Evolutionary conservation across 1,284 basidiomycete species (phyloP), one percentile per base, ranked within the genome.

Genomic region (Boletus semigastroideus): DNA sequence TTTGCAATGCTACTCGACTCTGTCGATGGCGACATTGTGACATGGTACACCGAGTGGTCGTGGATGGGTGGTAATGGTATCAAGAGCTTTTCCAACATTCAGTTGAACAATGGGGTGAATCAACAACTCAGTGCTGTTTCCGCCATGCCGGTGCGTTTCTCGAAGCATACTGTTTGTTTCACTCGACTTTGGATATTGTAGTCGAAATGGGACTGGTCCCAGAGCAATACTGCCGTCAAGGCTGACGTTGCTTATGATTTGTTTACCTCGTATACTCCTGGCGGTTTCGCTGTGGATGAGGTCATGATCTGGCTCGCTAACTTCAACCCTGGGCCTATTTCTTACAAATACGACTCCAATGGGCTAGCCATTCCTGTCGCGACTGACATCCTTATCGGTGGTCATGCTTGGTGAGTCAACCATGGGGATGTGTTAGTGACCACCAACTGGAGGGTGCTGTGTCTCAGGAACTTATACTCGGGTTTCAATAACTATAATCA

Each of bases 261-360:
- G 4, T 86, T 85, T 71, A 84, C 83, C 0, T 77, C 83, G 6
- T 68, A 66, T 54, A 70, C 74, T 4, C 40, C 78, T 30, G 76
- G 77, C 4, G 83, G 83, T 20, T 69, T 72, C 17, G 74, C 77
- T 53, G 74, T 71, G 27, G 78, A 80, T 60, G 84, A 86, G 61
- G 78, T 86, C 56, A 86, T 86, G 84, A 71, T 86, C 51, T 86
- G 84, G 84, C 75, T 85, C 25, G 82, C 77, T 8, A 83, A 81
- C 65, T 75, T 71, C 70, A 79, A 80, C 57, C 77, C 82, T 16
- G 78, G 78, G 3, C 83, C 84, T 9, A 82, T 85, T 59, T 80
- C 80, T 19, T 66, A 67, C 28, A 46, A 57, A 2, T 84, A 82
- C 64, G 70, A 71, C 59, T 68, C 77, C 3, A 61, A 72, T 38